A percentile compares a stretch with the other conserved stretches of the same genome.
Evolutionary conservation across 2,329 filamentous ascomycete species (phyloP).

Genomic region (Fusarium sp.): DNA sequence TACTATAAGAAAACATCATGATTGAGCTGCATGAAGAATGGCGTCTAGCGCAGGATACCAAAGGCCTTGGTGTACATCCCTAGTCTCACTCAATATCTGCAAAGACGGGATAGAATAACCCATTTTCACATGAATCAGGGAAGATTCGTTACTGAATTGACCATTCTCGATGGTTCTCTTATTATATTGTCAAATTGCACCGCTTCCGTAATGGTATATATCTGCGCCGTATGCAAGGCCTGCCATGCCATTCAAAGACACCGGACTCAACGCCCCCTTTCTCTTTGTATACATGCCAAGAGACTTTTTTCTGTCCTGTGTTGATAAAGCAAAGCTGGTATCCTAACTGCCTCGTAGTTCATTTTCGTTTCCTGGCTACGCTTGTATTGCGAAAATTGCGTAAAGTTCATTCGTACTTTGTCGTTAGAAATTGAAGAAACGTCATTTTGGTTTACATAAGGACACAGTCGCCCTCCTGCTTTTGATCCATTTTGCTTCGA

Average conservation of each 20-base stretch:
- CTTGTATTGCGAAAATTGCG: neutral
- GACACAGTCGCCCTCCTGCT: conserved; percentile 88
- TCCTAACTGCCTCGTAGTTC: conserved; percentile 1
- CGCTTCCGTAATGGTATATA: conserved; percentile 19
- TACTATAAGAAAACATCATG: neutral
- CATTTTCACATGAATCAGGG: neutral
- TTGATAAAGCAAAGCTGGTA: neutral
- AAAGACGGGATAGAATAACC: neutral
- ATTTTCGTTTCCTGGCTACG: neutral
- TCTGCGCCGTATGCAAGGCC: conserved; percentile 16
- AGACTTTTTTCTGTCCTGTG: neutral
- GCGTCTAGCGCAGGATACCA: neutral
- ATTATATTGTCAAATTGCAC: neutral
- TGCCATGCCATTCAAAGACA: conserved; percentile 24
- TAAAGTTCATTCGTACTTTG: conserved; percentile 7
- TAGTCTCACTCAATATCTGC: neutral
- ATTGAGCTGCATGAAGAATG: neutral
- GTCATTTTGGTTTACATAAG: conserved; percentile 74
- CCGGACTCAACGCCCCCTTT: conserved; percentile 26
- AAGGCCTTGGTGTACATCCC: neutral
- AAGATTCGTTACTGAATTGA: neutral
- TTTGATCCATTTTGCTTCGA: conserved; percentile 82
- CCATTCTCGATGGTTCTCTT: neutral
- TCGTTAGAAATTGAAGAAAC: neutral
- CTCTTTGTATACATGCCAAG: conserved; percentile 5